Base-by-base conservation (phyloP, 257 asterid genomes). In the Solanum rostratum region DNA sequence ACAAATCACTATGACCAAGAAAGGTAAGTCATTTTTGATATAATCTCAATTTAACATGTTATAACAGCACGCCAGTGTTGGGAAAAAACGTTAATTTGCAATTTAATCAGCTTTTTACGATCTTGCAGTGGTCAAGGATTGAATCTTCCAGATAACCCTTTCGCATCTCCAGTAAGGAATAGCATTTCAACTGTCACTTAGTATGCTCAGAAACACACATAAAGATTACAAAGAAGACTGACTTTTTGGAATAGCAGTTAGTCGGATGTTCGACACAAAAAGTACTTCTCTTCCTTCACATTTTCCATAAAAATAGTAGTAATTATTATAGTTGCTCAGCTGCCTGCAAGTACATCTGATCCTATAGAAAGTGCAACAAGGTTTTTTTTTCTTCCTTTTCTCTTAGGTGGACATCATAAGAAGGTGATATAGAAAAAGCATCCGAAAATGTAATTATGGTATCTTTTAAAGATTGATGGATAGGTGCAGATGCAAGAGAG, bases 91-190 rank as follows among this genome's bases (percentile, higher is more conserved):
- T 66, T 15, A 30, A 15, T 66, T 66, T 16, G 22, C 24, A 66
- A 15, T 80, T 24, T 22, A 33, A 57, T 57, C 3, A 8, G 43
- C 81, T 15, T 30, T 45, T 80, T 6, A 49, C 14, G 0, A 65
- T 79, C 24, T 57, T 85, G 85, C 95, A 92, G 97, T 83, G 79
- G 59, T 73, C 94, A 87, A 87, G 94, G 91, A 86, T 86, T 84
- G 37, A 87, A 88, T 88, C 99, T 94, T 68, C 98, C 99, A 0
- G 98, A 94, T 39, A 92, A 90, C 89, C 97, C 94, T 10, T 94
- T 95, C 22, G 93, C 93, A 54, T 83, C 92, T 60, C 91, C 89
- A 6, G 90, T 89, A 45, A 89, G 90, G 37, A 87, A 90, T 88
- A 85, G 94, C 90, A 83, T 91, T 87, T 86, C 95, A 0, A 92